These are phyloP conservation scores for Grosmannia clavigera DNA, from an alignment of 2,329 filamentous ascomycete species.

Conservation along the genomic window DNA sequence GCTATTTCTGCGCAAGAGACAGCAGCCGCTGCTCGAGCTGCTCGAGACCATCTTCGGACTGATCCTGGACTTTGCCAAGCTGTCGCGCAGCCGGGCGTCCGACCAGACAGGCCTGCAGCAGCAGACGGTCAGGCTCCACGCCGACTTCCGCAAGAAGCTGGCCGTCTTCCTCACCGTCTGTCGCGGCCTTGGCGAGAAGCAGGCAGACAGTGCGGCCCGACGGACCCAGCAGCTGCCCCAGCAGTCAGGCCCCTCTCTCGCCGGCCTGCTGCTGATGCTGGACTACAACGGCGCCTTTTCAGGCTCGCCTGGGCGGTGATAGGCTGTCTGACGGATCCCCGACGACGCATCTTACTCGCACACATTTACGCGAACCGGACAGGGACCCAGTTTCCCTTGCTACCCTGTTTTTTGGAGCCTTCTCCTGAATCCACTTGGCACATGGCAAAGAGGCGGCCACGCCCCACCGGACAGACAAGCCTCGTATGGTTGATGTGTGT, in stretches of 20 bases:
- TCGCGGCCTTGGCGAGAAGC: conserved; percentile 53
- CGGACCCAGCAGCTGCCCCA: conserved; percentile 6
- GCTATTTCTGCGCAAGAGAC: conserved; percentile 61
- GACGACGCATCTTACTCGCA: not conserved
- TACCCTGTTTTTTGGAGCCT: conserved; percentile 2
- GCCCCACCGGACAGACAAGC: not conserved
- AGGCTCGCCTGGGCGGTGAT: not conserved
- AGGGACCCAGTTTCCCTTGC: conserved; percentile 1
- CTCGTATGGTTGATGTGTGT: not conserved
- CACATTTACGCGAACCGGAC: not conserved
- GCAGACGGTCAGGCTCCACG: conserved; percentile 38
- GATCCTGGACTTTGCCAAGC: conserved; percentile 59
- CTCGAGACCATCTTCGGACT: conserved; percentile 65
- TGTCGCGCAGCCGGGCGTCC: conserved; percentile 25
- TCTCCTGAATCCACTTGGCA: conserved; percentile 3
- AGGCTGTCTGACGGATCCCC: not conserved
- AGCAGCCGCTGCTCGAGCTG: conserved; percentile 58
- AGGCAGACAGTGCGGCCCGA: conserved; percentile 25
- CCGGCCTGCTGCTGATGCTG: conserved; percentile 18
- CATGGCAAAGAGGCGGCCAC: conserved; percentile 2
- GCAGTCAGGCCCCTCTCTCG: conserved; percentile 9
- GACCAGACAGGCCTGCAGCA: conserved; percentile 6
- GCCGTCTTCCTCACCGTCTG: conserved; percentile 64
- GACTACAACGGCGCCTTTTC: conserved; percentile 16
- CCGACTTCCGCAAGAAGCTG: conserved; percentile 56